These are phyloP conservation scores for Schizophyllum commune DNA, from an alignment of 1,284 basidiomycete genomes.

Conservation along the genomic window DNA sequence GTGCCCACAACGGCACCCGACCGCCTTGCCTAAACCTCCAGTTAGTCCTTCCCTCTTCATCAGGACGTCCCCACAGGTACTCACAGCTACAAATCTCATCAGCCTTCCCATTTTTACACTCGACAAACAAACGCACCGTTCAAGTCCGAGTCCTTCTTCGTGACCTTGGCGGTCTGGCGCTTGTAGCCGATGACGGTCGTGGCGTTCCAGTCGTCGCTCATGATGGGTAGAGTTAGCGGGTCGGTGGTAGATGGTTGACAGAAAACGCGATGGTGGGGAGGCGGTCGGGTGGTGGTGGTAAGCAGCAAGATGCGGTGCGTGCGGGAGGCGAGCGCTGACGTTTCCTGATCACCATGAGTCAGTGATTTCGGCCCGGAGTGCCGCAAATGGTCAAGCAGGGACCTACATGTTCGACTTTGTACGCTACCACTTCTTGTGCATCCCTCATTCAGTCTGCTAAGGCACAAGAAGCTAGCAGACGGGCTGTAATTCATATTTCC, in stretches of 20 bases:
- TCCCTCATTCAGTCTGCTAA: too few species aligned
- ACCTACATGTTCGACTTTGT: not conserved
- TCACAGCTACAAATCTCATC: constrained; percentile 4
- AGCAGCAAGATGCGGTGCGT: not conserved
- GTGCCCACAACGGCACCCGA: constrained; percentile 66
- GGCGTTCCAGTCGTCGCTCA: constrained; percentile 65
- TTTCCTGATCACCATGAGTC: not conserved
- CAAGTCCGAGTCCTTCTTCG: constrained; percentile 59
- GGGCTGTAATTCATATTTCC: too few species aligned
- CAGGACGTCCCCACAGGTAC: constrained; percentile 4
- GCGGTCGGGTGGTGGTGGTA: not conserved
- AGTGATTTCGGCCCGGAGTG: not conserved
- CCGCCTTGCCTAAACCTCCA: constrained; percentile 35
- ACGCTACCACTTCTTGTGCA: too few species aligned
- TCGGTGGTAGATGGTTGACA: not conserved
- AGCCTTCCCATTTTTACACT: not conserved
- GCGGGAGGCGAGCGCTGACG: not conserved
- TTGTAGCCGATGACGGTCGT: constrained; percentile 75
- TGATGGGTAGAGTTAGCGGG: too few species aligned
- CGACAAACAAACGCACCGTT: constrained; percentile 47
- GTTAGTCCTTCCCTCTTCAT: not conserved
- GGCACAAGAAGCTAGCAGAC: too few species aligned
- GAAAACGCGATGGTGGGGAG: not conserved
- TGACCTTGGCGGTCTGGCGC: constrained; percentile 60
- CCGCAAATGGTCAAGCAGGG: not conserved